phyloP scores from a whole-genome alignment of 495 filamentous ascomycete genomes.

The Immersiella caudata region DNA sequence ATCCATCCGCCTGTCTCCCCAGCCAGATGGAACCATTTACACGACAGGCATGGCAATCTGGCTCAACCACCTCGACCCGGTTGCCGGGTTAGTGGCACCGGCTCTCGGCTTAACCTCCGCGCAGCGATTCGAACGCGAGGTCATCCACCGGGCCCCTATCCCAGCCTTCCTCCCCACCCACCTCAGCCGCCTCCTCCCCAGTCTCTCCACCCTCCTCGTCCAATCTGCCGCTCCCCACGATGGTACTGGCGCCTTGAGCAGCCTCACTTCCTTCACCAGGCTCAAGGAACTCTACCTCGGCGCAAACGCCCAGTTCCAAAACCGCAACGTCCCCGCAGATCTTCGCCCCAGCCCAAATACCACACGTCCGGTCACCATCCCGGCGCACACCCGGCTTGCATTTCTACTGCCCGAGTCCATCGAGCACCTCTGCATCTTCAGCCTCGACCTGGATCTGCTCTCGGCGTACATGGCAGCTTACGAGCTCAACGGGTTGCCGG shows the following conservation, averaged over 20 bases:
- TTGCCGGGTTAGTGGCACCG: no score
- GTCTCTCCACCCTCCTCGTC: background rate
- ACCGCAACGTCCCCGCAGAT: background rate
- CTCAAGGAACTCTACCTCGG: background rate
- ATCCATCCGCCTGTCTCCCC: background rate
- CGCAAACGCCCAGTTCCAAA: background rate
- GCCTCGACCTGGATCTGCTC: background rate
- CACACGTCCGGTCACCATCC: background rate
- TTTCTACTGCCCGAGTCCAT: background rate
- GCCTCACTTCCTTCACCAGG: background rate
- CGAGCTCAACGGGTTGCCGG: background rate
- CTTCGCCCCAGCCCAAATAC: background rate
- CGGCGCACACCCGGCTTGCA: background rate
- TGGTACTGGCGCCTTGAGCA: background rate
- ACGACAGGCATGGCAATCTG: no score
- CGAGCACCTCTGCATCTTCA: background rate
- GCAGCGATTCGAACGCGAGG: no score
- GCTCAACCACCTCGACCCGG: no score
- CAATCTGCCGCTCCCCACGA: background rate
- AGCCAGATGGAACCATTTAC: no score
- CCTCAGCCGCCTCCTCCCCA: background rate
- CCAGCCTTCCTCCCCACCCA: background rate
- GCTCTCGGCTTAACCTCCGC: no score
- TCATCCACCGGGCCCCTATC: no score
- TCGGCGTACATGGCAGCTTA: background rate